Conservation (phyloP, 352 stramenopile species). For the Thraustochytrium aureum region DNA sequence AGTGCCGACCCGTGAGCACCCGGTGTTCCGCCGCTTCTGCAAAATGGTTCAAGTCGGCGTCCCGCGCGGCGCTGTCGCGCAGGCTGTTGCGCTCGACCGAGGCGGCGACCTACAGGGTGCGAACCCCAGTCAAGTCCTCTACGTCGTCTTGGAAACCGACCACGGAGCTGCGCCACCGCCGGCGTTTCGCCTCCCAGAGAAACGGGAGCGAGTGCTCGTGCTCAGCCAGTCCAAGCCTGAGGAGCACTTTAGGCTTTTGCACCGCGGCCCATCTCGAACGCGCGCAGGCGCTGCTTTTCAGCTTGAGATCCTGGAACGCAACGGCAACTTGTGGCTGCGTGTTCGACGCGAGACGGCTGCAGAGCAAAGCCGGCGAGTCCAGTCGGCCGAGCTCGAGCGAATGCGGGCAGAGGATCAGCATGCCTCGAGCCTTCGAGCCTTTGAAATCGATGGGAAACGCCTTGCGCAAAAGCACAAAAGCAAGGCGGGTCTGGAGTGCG, state of each 20-base stretch:
- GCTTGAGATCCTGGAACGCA: slow-evolving; percentile 41
- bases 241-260: slow-evolving; percentile 42
- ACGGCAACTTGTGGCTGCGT: slow-evolving; percentile 44
- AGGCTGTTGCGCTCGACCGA: slow-evolving; percentile 4
- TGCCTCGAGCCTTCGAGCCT: too few species aligned
- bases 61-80: slow-evolving; percentile 12
- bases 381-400: not conserved
- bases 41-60: slow-evolving; percentile 51
- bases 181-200: not conserved
- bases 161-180: not conserved
- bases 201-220: not conserved
- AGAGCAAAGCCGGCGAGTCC: slow-evolving; percentile 7
- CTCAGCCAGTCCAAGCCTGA: slow-evolving; percentile 18
- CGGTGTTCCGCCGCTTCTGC: slow-evolving; percentile 14
- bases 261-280: not conserved
- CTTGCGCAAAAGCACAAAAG: too few species aligned
- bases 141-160: slow-evolving; percentile 11
- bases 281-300: not conserved
- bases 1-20: slow-evolving; percentile 25
- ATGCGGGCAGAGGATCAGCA: too few species aligned
- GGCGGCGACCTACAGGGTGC: not conserved
- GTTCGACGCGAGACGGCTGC: slow-evolving; percentile 17
- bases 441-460: too few species aligned
- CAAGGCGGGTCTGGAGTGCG: too few species aligned
- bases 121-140: not conserved